These are phyloP conservation scores for Colletotrichum shisoi DNA, from an alignment of 2,329 filamentous ascomycete species.

Conservation along the genomic window DNA sequence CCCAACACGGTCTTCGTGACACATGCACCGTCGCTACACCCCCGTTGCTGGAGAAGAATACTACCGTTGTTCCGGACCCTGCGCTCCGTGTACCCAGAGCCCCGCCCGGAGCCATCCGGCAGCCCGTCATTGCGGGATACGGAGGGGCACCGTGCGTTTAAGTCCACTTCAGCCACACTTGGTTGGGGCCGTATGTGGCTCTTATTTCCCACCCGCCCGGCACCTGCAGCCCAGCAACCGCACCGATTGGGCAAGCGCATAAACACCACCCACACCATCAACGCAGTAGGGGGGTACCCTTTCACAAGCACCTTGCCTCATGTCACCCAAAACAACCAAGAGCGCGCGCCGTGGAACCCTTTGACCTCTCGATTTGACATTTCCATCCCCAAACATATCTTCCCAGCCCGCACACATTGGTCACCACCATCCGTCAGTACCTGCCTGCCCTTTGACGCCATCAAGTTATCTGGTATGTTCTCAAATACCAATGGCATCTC, in stretches of 20 bases:
- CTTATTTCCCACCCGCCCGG: not conserved
- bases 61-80: constrained; percentile 9
- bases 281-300: constrained; percentile 19
- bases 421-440: not conserved
- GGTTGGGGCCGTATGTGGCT: constrained; percentile 15
- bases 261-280: constrained; percentile 34
- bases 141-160: constrained; percentile 11
- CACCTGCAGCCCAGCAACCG: constrained; percentile 38
- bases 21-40: not conserved
- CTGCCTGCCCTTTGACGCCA: constrained; percentile 11
- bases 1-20: too few species aligned
- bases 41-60: not conserved
- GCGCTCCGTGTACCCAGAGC: not conserved
- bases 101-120: constrained; percentile 10
- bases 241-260: constrained; percentile 39
- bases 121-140: constrained; percentile 13
- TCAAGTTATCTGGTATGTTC: constrained; percentile 20
- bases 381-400: constrained; percentile 10
- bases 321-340: constrained; percentile 31
- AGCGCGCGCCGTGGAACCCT: constrained; percentile 19
- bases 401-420: not conserved
- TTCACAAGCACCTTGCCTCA: constrained; percentile 31
- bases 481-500: not conserved
- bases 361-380: not conserved
- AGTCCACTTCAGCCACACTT: constrained; percentile 20